Evolutionary conservation across 148 eudicot genomes (phyloP).

Genomic region (Nepenthes mirabilis): DNA sequence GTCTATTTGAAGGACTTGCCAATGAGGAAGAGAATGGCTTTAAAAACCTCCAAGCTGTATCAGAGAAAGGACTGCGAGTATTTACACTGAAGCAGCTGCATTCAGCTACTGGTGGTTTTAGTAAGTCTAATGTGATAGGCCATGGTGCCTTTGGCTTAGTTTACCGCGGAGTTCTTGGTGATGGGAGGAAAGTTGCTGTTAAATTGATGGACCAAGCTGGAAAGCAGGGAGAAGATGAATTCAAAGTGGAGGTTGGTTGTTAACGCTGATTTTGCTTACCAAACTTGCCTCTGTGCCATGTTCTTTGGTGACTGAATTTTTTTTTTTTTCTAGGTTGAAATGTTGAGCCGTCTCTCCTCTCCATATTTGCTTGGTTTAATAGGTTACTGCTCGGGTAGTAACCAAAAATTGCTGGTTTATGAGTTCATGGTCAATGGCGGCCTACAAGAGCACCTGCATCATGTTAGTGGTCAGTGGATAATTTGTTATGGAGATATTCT

Average conservation of each 20-base stretch:
- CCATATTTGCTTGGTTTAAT: constrained; percentile 72
- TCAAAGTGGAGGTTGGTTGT: constrained; percentile 68
- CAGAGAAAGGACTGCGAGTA: constrained; percentile 62
- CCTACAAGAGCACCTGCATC: constrained; percentile 82
- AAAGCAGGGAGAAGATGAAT: constrained; percentile 94
- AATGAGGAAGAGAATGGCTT: constrained; percentile 33
- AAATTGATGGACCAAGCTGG: constrained; percentile 89
- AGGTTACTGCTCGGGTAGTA: constrained; percentile 81
- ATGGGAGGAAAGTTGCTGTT: constrained; percentile 81
- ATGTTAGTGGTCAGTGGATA: constrained; percentile 39
- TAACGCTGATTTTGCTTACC: not conserved
- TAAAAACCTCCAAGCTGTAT: constrained; percentile 35
- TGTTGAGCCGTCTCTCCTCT: constrained; percentile 67
- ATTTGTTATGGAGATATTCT: not conserved
- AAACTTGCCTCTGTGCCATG: not conserved
- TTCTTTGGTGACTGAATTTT: constrained; percentile 7
- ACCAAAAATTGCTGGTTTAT: constrained; percentile 68
- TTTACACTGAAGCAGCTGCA: constrained; percentile 84
- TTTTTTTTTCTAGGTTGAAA: constrained; percentile 45
- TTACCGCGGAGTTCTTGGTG: constrained; percentile 72
- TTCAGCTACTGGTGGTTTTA: constrained; percentile 81
- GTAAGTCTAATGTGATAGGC: constrained; percentile 82
- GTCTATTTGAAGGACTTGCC: constrained; percentile 33
- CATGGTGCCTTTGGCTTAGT: constrained; percentile 90
- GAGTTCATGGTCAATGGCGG: constrained; percentile 98